phyloP scores from a whole-genome alignment of 345 rosid genomes.

The Cardamine chenopodiifolia region DNA sequence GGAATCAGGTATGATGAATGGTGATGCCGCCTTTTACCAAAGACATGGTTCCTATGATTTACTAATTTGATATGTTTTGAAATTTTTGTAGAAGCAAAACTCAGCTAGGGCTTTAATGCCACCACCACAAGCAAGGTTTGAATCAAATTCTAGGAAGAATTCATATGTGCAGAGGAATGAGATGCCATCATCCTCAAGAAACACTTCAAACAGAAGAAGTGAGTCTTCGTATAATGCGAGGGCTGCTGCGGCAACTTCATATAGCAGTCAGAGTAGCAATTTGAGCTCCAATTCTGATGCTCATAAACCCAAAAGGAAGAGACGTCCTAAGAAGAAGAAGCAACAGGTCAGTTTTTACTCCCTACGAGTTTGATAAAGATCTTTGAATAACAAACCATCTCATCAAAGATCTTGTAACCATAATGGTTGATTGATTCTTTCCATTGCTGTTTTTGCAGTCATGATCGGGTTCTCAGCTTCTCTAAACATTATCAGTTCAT shows the following conservation, averaged over 20 bases:
- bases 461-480: conserved; percentile 26
- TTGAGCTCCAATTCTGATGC: conserved; percentile 96
- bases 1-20: conserved; percentile 68
- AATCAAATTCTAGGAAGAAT: conserved; percentile 62
- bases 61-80: neutral
- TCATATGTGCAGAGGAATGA: conserved; percentile 54
- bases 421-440: neutral
- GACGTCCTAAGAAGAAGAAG: conserved; percentile 92
- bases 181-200: conserved; percentile 60
- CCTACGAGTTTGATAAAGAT: neutral
- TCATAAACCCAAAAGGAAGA: conserved; percentile 86
- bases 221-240: conserved; percentile 48
- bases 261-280: conserved; percentile 49
- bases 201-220: conserved; percentile 63
- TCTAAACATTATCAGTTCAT: conserved; percentile 10
- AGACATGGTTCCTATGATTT: conserved; percentile 3
- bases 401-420: conserved; percentile 1
- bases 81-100: conserved; percentile 55
- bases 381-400: conserved; percentile 4
- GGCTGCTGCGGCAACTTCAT: no score
- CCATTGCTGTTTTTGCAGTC: conserved; percentile 29
- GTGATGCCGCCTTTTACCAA: neutral
- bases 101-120: conserved; percentile 92
- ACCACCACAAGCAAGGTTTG: conserved; percentile 88
- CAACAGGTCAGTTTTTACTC: conserved; percentile 46